Base-by-base conservation (phyloP, 768 basidiomycete species). In the Suillus variegatus region DNA sequence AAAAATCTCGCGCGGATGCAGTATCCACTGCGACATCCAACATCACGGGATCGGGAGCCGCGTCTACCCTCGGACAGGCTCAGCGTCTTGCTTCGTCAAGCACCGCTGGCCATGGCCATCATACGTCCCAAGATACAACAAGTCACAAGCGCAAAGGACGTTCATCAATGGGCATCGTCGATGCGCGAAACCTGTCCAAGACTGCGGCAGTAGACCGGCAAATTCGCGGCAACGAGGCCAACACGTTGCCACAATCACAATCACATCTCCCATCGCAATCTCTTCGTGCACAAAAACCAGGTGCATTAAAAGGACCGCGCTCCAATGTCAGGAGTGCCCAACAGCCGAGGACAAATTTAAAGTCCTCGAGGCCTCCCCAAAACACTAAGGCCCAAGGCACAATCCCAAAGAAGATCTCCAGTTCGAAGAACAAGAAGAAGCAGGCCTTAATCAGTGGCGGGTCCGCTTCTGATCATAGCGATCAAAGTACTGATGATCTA, bases 131-230 rank as follows among this genome's bases (percentile, higher is more conserved):
- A 70, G 66, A 68, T 13, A 58, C 54, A 13, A 22, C 67, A 40
- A 69, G 62, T 6, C 80, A 78, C 67, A 88, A 83, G 75, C 83
- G 84, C 70, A 77, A 83, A 69, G 85, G 87, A 43, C 84, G 89
- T 43, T 86, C 87, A 20, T 81, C 84, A 65, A 92, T 87, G 73
- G 70, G 77, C 10, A 67, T 78, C 64, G 71, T 75, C 40, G 74
- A 81, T 64, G 72, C 77, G 38, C 79, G 80, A 65, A 62, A 72
- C 64, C 54, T 62, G 43, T 62, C 67, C 64, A 62, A 58, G 52
- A 65, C 60, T 57, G 62, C 63, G 66, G 65, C 44, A 63, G 49
- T 71, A 70, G 69, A 66, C 60, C 68, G 68, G 64, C 73, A 67
- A 72, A 69, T 25, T 68, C 66, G 61, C 41, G 67, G 74, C 69